Conservation (phyloP, 495 filamentous ascomycete species). For the Melanomma pulvis-pyrius region DNA sequence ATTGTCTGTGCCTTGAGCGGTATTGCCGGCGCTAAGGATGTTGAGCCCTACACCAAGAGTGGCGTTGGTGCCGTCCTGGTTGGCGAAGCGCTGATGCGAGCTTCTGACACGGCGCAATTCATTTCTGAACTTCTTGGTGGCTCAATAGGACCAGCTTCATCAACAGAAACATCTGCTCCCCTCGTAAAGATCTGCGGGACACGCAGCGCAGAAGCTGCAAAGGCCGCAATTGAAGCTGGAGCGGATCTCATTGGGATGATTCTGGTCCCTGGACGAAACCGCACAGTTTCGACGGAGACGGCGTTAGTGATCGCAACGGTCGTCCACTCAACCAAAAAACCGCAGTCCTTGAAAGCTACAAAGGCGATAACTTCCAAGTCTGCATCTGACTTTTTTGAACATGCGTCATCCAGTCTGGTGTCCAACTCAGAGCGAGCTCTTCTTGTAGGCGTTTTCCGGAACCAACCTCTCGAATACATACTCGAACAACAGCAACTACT, state of each 20-base stretch:
- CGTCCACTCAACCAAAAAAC: constrained; percentile 61
- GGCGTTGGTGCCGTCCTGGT: constrained; percentile 92
- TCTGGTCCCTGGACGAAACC: constrained; percentile 75
- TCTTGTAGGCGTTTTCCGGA: constrained; percentile 91
- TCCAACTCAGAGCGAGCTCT: constrained; percentile 65
- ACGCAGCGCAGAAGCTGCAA: constrained; percentile 76
- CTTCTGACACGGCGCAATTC: constrained; percentile 74
- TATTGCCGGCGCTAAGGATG: constrained; percentile 88
- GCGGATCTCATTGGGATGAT: constrained; percentile 95
- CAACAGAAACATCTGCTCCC: constrained; percentile 41
- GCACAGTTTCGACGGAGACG: constrained; percentile 73
- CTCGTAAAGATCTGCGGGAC: constrained; percentile 98
- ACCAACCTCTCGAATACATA: constrained; percentile 82
- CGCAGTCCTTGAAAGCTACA: constrained; percentile 1
- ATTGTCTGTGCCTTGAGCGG: constrained; percentile 94
- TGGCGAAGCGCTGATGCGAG: constrained; percentile 94
- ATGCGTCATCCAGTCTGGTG: constrained; percentile 54
- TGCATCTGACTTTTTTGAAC: constrained; percentile 65
- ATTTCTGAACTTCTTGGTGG: constrained; percentile 78
- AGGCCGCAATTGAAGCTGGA: constrained; percentile 79
- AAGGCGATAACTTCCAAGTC: constrained; percentile 21
- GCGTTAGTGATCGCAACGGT: constrained; percentile 78
- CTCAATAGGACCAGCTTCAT: constrained; percentile 16
- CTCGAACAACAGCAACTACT: constrained; percentile 73
- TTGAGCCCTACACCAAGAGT: constrained; percentile 81